Base-by-base conservation (phyloP, 768 basidiomycete genomes). In the Myochromella boudieri region DNA sequence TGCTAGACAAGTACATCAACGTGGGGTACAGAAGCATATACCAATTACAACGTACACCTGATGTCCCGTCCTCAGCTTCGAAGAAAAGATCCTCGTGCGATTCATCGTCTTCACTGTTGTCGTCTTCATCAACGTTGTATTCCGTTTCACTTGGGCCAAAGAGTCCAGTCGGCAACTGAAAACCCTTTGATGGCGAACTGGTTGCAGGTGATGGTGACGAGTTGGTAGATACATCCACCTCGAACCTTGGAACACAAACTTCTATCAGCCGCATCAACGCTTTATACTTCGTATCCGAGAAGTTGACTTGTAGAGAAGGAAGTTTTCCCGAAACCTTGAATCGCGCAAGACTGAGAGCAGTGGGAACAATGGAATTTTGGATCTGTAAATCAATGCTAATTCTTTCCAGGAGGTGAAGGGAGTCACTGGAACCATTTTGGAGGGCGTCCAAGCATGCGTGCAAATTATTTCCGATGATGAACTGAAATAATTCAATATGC, bases 291-390 rank as follows among this genome's bases (percentile, higher is more conserved):
- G 81, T 80, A 58, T 93, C 91, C 17, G 91, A 93, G 36, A 95
- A 69, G 64, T 99, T 98, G 63, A 97, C 76, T 59, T 89, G 87
- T 8, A 99, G 74, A 24, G 81, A 80, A 1, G 95, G 95, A 31
- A 99, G 70, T 49, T 84, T 85, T 6, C 95, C 97, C 0, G 91
- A 82, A 39, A 97, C 75, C 65, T 94, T 98, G 76, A 98, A 88
- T 29, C 87, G 79, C 1, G 94, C 81, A 37, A 98, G 77, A 54
- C 78, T 92, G 41, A 87, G 73, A 11, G 83, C 89, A 42, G 81
- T 82, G 0, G 91, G 87, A 25, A 97, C 84, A 54, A 98, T 98
- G 1, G 94, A 97, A 59, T 87, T 95, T 58, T 97, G 90, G 14
- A 97, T 81, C 59, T 85, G 80, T 38, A 98, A 80, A 54, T 88